These are phyloP conservation scores for Boletus subcaerulescens DNA, from an alignment of 768 basidiomycete genomes.

Conservation along the genomic window DNA sequence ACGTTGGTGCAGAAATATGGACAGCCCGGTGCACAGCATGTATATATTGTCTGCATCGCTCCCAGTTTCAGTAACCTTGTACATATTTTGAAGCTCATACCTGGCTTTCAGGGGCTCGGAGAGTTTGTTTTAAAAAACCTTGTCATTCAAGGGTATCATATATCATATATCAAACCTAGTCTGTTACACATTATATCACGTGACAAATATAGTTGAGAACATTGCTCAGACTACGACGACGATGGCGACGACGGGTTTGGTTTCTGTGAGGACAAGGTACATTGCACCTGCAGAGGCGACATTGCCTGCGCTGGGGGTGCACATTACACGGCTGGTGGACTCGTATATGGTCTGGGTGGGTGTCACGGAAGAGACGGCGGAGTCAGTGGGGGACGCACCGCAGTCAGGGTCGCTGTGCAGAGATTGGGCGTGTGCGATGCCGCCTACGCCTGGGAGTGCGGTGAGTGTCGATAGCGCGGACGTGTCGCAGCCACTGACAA, in stretches of 20 bases:
- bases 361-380: slow-evolving; percentile 44
- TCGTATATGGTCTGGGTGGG: slow-evolving; percentile 87
- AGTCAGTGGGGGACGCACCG: slow-evolving; percentile 47
- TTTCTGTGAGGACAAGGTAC: slow-evolving; percentile 48
- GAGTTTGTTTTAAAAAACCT: too few relatives aligned
- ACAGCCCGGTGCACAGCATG: too few relatives aligned
- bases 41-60: too few relatives aligned
- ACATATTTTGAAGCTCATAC: too few relatives aligned
- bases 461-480: slow-evolving; percentile 18
- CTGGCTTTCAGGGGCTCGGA: too few relatives aligned
- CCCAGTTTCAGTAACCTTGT: too few relatives aligned
- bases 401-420: slow-evolving; percentile 55
- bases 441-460: slow-evolving; percentile 32
- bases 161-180: too few relatives aligned
- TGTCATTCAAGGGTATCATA: too few relatives aligned
- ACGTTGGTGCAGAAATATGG: too few relatives aligned
- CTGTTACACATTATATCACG: slow-evolving; percentile 13
- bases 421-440: slow-evolving; percentile 88
- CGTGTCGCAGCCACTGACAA: not conserved
- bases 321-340: slow-evolving; percentile 62
- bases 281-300: slow-evolving; percentile 48
- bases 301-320: slow-evolving; percentile 59
- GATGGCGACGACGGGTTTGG: slow-evolving; percentile 17
- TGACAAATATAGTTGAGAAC: slow-evolving; percentile 1
- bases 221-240: not conserved